Base-by-base conservation (phyloP, 306 rosid species). In the Medicago arabica region DNA sequence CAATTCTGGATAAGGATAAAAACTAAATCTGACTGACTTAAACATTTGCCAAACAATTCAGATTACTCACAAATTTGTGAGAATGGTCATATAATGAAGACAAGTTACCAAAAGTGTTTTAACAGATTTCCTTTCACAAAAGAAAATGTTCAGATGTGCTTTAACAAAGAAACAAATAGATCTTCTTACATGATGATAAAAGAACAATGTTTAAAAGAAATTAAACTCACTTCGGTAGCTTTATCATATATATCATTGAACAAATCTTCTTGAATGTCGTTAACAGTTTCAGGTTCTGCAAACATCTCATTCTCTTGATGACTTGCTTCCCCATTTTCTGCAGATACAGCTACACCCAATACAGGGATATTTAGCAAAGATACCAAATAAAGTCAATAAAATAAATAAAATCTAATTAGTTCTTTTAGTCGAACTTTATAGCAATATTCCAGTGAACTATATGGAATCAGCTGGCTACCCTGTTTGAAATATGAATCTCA, bases 191-290 rank as follows among this genome's bases (percentile, higher is more conserved):
- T 14, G 54, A 64, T 44, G 41, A 72, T 46, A 47, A 74, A 62
- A 11, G 9, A 74, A 44, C 78, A 71, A 23, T 47, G 61, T 38
- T 25, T 49, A 36, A 63, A 80, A 53, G 36, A 79, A 74, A 75
- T 41, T 54, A 76, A 67, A 88, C 93, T 77, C 84, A 91, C 98
- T 75, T 88, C 86, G 18, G 86, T 83, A 41, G 87, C 93, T 76
- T 76, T 61, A 40, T 87, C 85, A 21, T 69, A 87, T 36, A 85
- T 72, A 71, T 92, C 96, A 54, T 84, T 71, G 66, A 87, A 78
- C 86, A 92, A 78, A 55, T 89, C 85, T 61, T 90, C 92, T 86
- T 80, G 85, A 59, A 73, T 21, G 84, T 76, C 81, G 58, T 90
- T 83, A 72, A 58, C 87, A 65, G 81, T 87, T 41, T 74, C 81